Conservation (phyloP, 2,329 filamentous ascomycete species). For the Stenocarpella maydis region DNA sequence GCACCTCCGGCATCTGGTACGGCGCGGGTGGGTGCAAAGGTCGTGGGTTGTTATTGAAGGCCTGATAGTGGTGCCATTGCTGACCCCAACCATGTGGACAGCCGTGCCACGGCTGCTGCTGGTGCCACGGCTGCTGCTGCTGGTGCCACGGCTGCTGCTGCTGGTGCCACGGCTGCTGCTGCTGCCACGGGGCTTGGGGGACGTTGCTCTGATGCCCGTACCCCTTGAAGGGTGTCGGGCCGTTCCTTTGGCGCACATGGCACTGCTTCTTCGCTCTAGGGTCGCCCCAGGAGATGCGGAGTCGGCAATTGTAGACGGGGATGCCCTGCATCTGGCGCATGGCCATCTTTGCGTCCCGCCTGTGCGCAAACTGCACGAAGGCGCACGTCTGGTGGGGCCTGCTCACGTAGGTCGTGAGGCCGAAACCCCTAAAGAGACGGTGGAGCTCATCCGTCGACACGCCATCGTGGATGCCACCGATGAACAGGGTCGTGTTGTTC, state of each 20-base stretch:
- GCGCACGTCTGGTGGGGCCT: background rate
- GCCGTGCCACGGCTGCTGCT: background rate
- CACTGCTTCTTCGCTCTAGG: background rate
- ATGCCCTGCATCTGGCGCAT: conserved; percentile 17
- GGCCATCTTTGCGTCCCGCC: conserved; percentile 19
- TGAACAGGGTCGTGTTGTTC: background rate
- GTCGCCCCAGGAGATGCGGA: conserved; percentile 18
- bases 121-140: too few species aligned
- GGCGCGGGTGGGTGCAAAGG: background rate
- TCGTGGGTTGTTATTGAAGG: background rate
- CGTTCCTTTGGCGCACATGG: background rate
- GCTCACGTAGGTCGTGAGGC: background rate
- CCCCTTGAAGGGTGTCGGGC: background rate
- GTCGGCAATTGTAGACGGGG: background rate
- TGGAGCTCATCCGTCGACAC: background rate
- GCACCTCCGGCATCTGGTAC: background rate
- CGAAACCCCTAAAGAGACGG: background rate
- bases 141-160: too few species aligned
- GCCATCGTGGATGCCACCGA: background rate
- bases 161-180: too few species aligned
- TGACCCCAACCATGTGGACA: background rate
- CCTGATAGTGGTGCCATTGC: background rate
- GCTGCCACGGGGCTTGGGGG: too few species aligned
- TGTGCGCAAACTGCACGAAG: background rate
- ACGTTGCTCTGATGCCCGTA: background rate